These are phyloP conservation scores for Eucalyptus grandis DNA, from an alignment of 345 rosid genomes.

Conservation along the genomic window DNA sequence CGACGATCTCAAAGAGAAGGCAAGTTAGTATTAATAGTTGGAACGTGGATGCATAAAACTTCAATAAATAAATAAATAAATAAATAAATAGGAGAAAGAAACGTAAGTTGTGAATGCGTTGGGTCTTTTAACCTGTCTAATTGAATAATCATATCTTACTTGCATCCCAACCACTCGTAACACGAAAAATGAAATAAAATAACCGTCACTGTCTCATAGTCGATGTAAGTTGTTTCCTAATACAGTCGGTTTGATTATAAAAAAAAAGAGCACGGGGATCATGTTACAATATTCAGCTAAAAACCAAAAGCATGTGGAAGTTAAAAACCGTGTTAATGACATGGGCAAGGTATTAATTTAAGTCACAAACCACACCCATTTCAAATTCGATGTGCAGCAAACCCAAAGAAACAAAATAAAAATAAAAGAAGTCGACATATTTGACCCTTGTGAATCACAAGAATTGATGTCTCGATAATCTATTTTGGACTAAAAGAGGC, in stretches of 20 bases:
- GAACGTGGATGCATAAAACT: neutral
- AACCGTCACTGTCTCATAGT: neutral
- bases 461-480: neutral
- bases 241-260: neutral
- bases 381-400: neutral
- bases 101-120: neutral
- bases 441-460: neutral
- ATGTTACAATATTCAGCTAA: neutral
- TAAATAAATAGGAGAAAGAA: neutral
- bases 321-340: neutral
- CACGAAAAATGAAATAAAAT: neutral
- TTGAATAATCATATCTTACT: neutral
- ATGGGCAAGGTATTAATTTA: neutral
- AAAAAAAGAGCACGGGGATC: neutral
- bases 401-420: neutral
- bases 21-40: neutral
- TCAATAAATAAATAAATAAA: neutral
- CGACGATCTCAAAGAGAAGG: neutral
- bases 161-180: neutral
- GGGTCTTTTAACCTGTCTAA: neutral
- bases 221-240: neutral
- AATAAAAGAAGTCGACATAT: neutral
- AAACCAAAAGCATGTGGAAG: neutral
- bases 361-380: neutral
- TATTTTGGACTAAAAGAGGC: neutral